A percentile compares a stretch with the other conserved stretches of the same genome.
Evolutionary conservation across 805 yeast species (phyloP).

Genomic region (Lachancea dasiensis): DNA sequence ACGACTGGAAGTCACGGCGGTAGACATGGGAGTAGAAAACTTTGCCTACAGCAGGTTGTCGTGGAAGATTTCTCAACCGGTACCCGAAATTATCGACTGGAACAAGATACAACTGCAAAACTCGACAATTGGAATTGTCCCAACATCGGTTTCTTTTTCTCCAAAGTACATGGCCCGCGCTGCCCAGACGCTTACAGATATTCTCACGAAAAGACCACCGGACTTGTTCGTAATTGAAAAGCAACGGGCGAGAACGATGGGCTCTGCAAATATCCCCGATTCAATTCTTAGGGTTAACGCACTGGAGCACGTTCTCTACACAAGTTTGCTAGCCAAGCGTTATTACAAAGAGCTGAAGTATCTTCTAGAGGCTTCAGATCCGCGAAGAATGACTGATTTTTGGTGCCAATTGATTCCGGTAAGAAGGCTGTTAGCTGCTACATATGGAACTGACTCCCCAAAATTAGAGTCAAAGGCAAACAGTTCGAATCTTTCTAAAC

Average conservation of each 20-base stretch:
- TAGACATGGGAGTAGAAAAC: conserved; percentile 37
- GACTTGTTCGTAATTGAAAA: conserved; percentile 47
- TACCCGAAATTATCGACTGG: conserved; percentile 33
- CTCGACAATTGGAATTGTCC: conserved; percentile 8
- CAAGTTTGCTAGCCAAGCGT: conserved; percentile 10
- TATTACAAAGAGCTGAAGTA: conserved; percentile 2
- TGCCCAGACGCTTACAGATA: conserved; percentile 23
- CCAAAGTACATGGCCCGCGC: conserved; percentile 13
- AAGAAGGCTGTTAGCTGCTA: not conserved
- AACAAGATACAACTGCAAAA: conserved; percentile 29
- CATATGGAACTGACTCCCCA: conserved; percentile 1
- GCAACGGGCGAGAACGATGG: conserved; percentile 48
- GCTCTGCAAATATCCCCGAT: conserved; percentile 43
- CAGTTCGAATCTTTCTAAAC: conserved; percentile 8
- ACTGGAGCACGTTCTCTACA: conserved; percentile 37
- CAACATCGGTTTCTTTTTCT: conserved; percentile 2
- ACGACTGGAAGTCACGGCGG: conserved; percentile 25
- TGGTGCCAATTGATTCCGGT: conserved; percentile 19
- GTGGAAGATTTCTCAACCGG: conserved; percentile 18
- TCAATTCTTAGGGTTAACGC: conserved; percentile 47
- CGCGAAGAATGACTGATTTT: conserved; percentile 26
- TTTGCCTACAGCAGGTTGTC: conserved; percentile 30
- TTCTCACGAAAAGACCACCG: conserved; percentile 27
- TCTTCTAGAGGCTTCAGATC: conserved; percentile 24
- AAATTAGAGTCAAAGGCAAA: conserved; percentile 4